phyloP scores from a whole-genome alignment of 768 basidiomycete species.

The Mycena crocata region DNA sequence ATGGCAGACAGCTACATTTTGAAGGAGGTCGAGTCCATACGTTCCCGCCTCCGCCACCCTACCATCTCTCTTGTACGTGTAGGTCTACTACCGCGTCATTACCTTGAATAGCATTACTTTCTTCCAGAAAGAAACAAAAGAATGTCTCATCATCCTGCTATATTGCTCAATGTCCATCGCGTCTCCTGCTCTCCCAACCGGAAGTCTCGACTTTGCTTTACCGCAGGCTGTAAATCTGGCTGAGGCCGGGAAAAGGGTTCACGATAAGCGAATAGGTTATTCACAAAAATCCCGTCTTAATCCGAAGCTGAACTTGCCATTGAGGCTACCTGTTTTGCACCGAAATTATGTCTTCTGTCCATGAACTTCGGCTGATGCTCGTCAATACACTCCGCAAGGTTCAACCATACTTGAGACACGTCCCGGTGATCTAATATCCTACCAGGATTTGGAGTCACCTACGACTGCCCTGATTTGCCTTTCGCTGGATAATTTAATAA shows the following conservation, averaged over 20 bases:
- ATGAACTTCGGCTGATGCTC: conserved; percentile 85
- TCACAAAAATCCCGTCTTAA: background rate
- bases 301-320: conserved; percentile 4
- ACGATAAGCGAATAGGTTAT: conserved; percentile 76
- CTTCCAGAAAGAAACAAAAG: conserved; percentile 75
- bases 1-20: conserved; percentile 71
- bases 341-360: conserved; percentile 73
- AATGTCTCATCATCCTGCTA: conserved; percentile 74
- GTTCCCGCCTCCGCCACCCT: conserved; percentile 62
- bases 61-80: conserved; percentile 66
- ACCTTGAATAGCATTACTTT: conserved; percentile 31
- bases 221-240: conserved; percentile 82
- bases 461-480: conserved; percentile 70
- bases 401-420: background rate
- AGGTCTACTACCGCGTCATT: conserved; percentile 16
- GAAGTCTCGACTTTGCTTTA: conserved; percentile 77
- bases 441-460: conserved; percentile 78
- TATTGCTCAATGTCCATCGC: conserved; percentile 71
- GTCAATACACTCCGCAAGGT: conserved; percentile 90
- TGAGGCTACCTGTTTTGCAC: conserved; percentile 84
- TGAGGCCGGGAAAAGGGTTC: conserved; percentile 69
- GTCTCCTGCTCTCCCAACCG: conserved; percentile 52
- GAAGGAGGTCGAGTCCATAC: conserved; percentile 68
- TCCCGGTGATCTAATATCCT: background rate
- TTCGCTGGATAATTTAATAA: conserved; percentile 77